phyloP scores from a whole-genome alignment of 257 asterid genomes.

The Coffea canephora region DNA sequence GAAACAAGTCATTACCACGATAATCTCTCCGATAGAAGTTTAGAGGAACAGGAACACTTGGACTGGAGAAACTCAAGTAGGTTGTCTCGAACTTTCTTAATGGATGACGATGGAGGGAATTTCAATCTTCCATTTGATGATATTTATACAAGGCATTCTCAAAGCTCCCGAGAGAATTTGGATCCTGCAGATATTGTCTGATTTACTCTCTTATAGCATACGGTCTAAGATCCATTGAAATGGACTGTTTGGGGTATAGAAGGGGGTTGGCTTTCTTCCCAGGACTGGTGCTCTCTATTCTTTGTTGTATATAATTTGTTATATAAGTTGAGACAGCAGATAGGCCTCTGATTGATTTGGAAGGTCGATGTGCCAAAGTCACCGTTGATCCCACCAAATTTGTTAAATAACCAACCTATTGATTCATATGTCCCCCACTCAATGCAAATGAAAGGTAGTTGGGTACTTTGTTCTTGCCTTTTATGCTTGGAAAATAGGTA shows the following conservation, averaged over 20 bases:
- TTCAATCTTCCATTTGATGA: conserved; percentile 79
- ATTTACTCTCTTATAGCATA: conserved; percentile 13
- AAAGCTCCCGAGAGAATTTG: conserved; percentile 16
- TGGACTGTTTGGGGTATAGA: conserved; percentile 15
- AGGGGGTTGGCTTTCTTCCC: neutral
- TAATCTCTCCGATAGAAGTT: conserved; percentile 43
- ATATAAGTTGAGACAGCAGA: conserved; percentile 28
- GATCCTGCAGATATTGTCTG: conserved; percentile 51
- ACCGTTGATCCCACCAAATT: conserved; percentile 15
- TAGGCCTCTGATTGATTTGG: conserved; percentile 29
- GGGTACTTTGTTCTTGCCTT: neutral
- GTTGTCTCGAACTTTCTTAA: conserved; percentile 56
- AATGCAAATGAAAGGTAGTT: neutral
- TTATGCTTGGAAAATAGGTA: neutral
- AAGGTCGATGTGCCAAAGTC: conserved; percentile 20
- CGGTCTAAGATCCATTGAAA: conserved; percentile 20
- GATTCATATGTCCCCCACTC: neutral
- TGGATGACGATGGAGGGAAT: conserved; percentile 62
- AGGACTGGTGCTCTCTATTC: conserved; percentile 36
- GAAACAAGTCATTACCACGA: conserved; percentile 8
- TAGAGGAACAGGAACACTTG: conserved; percentile 42
- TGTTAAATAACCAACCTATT: conserved; percentile 18
- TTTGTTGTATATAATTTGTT: conserved; percentile 56
- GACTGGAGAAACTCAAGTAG: conserved; percentile 46
- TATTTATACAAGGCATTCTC: conserved; percentile 47